Evolutionary conservation across 2,329 filamentous ascomycete species (phyloP), one percentile per base, ranked within the genome.

Genomic region (Drechslerella dactyloides): DNA sequence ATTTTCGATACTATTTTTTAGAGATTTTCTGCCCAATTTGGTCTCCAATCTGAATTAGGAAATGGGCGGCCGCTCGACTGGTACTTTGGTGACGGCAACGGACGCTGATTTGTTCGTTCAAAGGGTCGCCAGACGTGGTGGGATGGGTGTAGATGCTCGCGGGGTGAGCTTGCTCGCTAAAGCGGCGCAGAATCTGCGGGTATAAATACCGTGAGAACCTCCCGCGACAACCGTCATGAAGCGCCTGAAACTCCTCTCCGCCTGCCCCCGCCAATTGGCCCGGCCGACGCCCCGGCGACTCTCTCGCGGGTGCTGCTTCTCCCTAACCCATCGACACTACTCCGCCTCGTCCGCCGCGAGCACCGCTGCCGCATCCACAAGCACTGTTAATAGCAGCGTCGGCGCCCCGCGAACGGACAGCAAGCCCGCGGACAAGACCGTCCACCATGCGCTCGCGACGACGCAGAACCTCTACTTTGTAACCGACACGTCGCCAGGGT

Each of bases 401-500:
- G 44, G 33, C 54, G 33, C 27, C 42, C 35, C 44, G 27, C 4
- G 48, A 17, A 46, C 19, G 17, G 30, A n/a, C 37, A 33, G 8
- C 51, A 35, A 42, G 8, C 17, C 37, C 2, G 53, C 55, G 5
- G 59, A 64, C 51, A 65, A 65, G 56, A 72, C 68, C 21, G 58
- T 54, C 30, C 66, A 70, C 55, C 66, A 70, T 53, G 11, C 35
- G 2, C 30, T 70, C 48, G 66, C 66, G 8, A 60, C 53, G 0
- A 21, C 46, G 33, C 40, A 50, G 2, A 15, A 90, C 75, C 85
- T 96, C 42, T 96, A 94, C 79, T 90, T 87, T 40, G 90, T 86
- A 13, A 92, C 90, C 1, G 79, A 85, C 40, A 73, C 92, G 79
- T 94, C 90, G 76, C 91, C 92, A 1, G 91, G 91, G 0, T 94